Base-by-base conservation (phyloP, 345 rosid genomes). In the Lepidium sativum region DNA sequence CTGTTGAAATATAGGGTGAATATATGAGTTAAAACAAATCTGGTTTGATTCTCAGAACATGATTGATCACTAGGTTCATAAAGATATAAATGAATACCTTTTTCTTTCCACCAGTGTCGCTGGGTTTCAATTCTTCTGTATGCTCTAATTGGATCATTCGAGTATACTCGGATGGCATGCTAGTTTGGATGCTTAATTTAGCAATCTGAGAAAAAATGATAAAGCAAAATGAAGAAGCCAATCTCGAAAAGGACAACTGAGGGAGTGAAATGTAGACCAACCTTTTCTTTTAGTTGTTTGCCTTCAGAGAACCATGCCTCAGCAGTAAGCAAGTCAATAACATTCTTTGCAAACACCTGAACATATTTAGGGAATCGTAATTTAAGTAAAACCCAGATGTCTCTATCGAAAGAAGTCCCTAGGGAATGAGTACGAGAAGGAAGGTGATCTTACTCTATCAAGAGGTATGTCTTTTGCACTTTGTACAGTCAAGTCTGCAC, bases 221-320 rank as follows among this genome's bases (percentile, higher is more conserved):
- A 31, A 11, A 54, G 31, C 33, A 51, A 20, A 56, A 41, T 65
- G 51, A 43, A 65, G 48, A 59, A 69, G 44, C 11, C 16, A 50
- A 64, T 33, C 31, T 25, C 27, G 55, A 33, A 35, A 31, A 39
- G 23, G 16, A 44, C 6, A 50, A 21, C 29, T 27, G 16, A 34
- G 34, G 52, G 48, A 38, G 49, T 45, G 39, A 38, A 48, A 0
- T 31, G 40, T 35, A n/a, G 45, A 56, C 75, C 14, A 71, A 94
- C 99, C 99, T 86, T 85, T 74, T 86, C 87, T 73, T 75, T 79
- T 5, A 94, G 85, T 65, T 64, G 79, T 67, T 80, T 82, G 70
- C 82, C 80, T 70, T 84, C 87, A 9, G 88, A 81, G 67, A 82
- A 76, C 97, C 99, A 94, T 63, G 96, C 89, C 74, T 83, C 83